Conservation (phyloP, 2,329 filamentous ascomycete species). For the Neurospora crassa region DNA sequence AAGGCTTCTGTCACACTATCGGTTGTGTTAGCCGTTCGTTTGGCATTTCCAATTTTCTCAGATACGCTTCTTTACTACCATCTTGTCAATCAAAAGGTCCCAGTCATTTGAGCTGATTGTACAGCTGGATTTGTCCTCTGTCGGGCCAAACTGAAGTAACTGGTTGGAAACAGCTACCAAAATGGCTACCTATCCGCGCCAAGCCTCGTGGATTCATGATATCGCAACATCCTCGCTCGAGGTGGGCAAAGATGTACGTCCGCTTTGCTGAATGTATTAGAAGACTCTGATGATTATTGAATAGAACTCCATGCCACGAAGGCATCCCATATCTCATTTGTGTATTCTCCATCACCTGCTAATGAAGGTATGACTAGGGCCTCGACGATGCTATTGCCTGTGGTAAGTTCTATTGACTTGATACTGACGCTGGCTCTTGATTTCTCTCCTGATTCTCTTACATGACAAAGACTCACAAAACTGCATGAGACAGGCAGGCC, state of each 20-base stretch:
- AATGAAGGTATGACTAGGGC: neutral
- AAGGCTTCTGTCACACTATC: neutral
- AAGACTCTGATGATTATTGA: neutral
- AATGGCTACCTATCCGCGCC: neutral
- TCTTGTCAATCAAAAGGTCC: neutral
- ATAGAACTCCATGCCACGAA: neutral
- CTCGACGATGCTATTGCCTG: neutral
- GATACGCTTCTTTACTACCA: neutral
- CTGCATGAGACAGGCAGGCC: neutral
- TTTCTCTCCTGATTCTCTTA: neutral
- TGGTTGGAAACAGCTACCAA: neutral
- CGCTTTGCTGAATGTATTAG: neutral
- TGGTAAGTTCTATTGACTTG: neutral
- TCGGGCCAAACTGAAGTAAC: neutral
- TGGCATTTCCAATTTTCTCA: neutral
- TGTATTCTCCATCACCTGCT: neutral
- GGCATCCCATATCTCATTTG: neutral
- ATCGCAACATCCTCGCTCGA: neutral
- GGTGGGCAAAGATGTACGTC: neutral
- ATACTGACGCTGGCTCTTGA: neutral
- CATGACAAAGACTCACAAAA: neutral
- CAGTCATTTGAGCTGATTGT: neutral
- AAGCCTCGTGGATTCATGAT: neutral
- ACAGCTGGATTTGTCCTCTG: neutral
- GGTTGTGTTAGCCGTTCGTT: neutral